phyloP scores from a whole-genome alignment of 257 asterid genomes.

The Echites panduratus region DNA sequence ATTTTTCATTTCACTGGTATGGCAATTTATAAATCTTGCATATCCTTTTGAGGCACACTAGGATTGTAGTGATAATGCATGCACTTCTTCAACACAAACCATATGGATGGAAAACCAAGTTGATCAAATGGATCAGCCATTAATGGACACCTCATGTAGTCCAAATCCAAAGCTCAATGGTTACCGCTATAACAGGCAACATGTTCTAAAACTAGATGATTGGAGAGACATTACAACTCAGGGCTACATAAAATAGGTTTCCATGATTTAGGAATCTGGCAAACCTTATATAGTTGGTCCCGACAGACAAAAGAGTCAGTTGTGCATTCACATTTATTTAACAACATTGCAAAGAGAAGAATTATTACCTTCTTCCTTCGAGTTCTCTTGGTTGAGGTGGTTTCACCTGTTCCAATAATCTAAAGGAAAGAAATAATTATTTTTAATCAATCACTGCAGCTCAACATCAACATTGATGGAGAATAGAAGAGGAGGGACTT shows the following conservation, averaged over 20 bases:
- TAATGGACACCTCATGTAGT: neutral
- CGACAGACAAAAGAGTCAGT: neutral
- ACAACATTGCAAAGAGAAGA: neutral
- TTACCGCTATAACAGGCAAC: neutral
- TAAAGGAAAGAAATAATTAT: constrained; percentile 17
- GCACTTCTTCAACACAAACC: neutral
- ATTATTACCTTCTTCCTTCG: constrained; percentile 65
- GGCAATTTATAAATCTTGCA: neutral
- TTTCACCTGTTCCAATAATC: constrained; percentile 38
- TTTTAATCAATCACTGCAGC: neutral
- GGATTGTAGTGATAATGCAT: neutral
- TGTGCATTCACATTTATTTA: neutral
- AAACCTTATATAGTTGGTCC: neutral
- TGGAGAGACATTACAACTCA: neutral
- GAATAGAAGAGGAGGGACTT: neutral
- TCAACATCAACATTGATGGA: neutral
- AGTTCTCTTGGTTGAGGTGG: constrained; percentile 38
- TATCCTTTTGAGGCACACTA: neutral
- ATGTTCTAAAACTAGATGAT: neutral
- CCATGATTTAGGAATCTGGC: neutral
- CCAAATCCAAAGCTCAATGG: neutral
- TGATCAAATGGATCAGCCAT: neutral
- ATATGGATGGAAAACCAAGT: neutral
- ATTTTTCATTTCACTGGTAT: neutral
- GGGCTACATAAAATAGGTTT: neutral